Conservation (phyloP, 768 basidiomycete genomes). For the Boletus vermiculosoides region DNA sequence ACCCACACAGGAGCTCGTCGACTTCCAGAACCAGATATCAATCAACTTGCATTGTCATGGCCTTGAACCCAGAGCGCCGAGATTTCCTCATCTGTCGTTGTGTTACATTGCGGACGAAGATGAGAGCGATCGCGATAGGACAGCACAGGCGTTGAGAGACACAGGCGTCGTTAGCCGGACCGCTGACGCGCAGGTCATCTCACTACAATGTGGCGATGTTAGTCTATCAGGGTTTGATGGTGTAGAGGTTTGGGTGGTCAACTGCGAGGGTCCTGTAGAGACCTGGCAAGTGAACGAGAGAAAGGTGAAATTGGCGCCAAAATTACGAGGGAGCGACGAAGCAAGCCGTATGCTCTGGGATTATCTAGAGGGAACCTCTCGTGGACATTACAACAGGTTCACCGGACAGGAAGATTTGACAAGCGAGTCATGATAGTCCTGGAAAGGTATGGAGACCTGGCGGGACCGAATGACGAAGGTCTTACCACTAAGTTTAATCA, state of each 20-base stretch:
- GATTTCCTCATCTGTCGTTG: conserved; percentile 71
- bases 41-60: conserved; percentile 31
- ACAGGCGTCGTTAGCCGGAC: conserved; percentile 34
- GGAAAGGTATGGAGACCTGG: too few species aligned
- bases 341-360: neutral
- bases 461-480: too few species aligned
- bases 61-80: conserved; percentile 48
- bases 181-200: conserved; percentile 27
- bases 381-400: neutral
- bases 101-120: conserved; percentile 74
- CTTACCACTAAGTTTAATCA: too few species aligned
- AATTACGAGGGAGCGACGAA: neutral
- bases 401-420: neutral
- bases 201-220: conserved; percentile 23
- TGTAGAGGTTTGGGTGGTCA: conserved; percentile 56
- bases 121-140: conserved; percentile 48
- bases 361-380: neutral
- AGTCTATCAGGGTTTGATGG: conserved; percentile 45
- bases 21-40: conserved; percentile 50
- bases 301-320: conserved; percentile 27
- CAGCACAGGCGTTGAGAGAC: conserved; percentile 42
- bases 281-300: conserved; percentile 50
- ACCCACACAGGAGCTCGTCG: conserved; percentile 43
- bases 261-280: conserved; percentile 59
- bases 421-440: neutral